phyloP scores from a whole-genome alignment of 441 rosid genomes.

The Pelargonium hybrid region DNA sequence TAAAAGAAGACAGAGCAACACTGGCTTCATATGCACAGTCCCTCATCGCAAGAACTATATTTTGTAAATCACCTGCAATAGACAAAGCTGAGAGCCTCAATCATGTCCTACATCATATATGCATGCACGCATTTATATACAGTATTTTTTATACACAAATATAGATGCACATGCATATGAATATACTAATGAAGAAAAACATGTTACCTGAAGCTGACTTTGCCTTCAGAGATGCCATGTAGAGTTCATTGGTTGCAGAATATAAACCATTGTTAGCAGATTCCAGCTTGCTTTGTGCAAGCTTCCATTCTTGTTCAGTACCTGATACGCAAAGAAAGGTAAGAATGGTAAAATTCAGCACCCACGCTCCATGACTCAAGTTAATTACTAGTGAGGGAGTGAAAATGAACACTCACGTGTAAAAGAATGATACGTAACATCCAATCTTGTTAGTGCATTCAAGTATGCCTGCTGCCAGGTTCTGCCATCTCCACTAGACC shows the following conservation, averaged over 20 bases:
- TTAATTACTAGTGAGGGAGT: not conserved
- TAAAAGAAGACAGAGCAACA: constrained; percentile 63
- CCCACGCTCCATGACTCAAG: constrained; percentile 6
- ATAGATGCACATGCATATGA: not conserved
- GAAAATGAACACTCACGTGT: constrained; percentile 45
- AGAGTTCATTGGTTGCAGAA: constrained; percentile 68
- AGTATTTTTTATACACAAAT: constrained; percentile 7
- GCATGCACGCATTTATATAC: not conserved
- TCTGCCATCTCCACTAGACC: constrained; percentile 45
- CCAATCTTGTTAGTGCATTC: constrained; percentile 62
- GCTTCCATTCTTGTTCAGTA: constrained; percentile 82
- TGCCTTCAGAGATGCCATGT: constrained; percentile 68
- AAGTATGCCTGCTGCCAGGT: constrained; percentile 78
- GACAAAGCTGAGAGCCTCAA: not conserved
- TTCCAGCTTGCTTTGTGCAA: constrained; percentile 75
- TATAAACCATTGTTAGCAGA: constrained; percentile 71
- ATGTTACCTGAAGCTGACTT: constrained; percentile 81
- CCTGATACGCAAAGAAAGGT: constrained; percentile 32
- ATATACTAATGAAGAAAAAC: constrained; percentile 17
- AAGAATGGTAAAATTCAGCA: constrained; percentile 12
- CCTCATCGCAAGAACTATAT: constrained; percentile 74
- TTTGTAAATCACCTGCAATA: constrained; percentile 67
- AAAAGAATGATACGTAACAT: constrained; percentile 70
- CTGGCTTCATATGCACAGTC: constrained; percentile 85
- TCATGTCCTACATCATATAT: not conserved